Evolutionary conservation across 2,329 filamentous ascomycete genomes (phyloP).

Genomic region (Beauveria rudraprayagi): DNA sequence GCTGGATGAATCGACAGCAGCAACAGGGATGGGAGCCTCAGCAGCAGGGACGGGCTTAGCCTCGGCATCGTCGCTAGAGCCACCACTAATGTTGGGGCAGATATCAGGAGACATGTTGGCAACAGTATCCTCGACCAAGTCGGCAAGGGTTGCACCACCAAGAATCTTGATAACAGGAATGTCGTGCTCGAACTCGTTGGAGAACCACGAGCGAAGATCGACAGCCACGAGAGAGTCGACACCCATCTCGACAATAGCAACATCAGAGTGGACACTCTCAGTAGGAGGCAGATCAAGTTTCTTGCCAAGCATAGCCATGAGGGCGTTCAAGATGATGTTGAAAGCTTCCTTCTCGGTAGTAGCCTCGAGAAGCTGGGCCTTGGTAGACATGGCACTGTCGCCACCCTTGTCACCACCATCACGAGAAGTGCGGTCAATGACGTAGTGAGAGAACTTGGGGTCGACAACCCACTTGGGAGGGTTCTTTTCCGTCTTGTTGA

Average conservation of each 20-base stretch:
- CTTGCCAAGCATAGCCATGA: constrained; percentile 12
- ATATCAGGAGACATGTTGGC: constrained; percentile 11
- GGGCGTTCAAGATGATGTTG: constrained; percentile 9
- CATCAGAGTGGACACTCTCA: constrained; percentile 10
- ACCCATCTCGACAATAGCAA: constrained; percentile 16
- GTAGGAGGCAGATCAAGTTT: constrained; percentile 13
- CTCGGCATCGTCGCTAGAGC: constrained; percentile 19
- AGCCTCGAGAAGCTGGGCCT: constrained; percentile 11
- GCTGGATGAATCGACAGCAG: constrained; percentile 18
- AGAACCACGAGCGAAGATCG: constrained; percentile 39
- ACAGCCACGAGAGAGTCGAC: constrained; percentile 22
- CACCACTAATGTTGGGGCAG: constrained; percentile 9
- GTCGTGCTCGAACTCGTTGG: constrained; percentile 34
- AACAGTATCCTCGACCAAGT: constrained; percentile 13
- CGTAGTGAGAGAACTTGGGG: constrained; percentile 13
- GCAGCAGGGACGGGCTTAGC: constrained; percentile 18
- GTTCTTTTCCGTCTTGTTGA: constrained; percentile 8
- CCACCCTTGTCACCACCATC: constrained; percentile 4
- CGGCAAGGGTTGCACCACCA: constrained; percentile 21
- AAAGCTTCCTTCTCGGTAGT: constrained; percentile 9
- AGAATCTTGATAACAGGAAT: constrained; percentile 39
- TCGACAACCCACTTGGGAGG: constrained; percentile 11
- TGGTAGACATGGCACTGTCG: not conserved
- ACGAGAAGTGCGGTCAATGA: constrained; percentile 9
- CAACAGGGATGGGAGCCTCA: constrained; percentile 14